Base-by-base conservation (phyloP, 805 yeast species). In the Ogataea nakhonphanomensis region DNA sequence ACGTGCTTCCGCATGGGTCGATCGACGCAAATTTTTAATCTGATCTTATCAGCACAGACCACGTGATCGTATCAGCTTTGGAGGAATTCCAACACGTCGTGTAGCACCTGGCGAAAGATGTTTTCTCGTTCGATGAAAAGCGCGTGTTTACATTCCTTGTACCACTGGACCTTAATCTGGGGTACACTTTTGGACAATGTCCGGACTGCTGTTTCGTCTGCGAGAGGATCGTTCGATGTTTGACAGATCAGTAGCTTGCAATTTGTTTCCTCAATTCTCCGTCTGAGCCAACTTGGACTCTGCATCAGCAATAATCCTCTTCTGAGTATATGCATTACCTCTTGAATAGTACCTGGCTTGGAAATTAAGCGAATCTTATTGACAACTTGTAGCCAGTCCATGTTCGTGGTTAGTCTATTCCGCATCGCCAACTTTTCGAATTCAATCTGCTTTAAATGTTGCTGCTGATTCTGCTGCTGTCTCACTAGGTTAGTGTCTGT, bases 281-380 rank as follows among this genome's bases (percentile, higher is more conserved):
- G 17, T 8, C 39, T 30, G n/a, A 23, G 37, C 21, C n/a, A 13
- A 5, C 20, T 30, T 14, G 25, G 22, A 13, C 27, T 26, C 14
- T 35, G 37, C 13, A 41, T 25, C 29, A 41, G 21, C 2, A 8
- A 8, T 8, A 21, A 10, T 11, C 44, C 44, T 5, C 44, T 31
- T 8, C 40, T 22, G 29, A 41, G 25, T 22, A 41, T 41, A 20
- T 41, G 44, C 6, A 41, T 35, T 12, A 35, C 37, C 34, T 41
- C 44, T 30, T 41, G 25, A 13, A 41, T 41, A 6, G 44, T 41
- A 8, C 44, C 44, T n/a, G 28, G 33, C 21, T 41, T 41, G 12
- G 40, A 35, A 26, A 41, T 41, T 12, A 41, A 31, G 10, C 44
- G 25, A 21, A 41, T 32, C 33, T 41, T 26, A 31, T 41, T 41